Base-by-base conservation (phyloP, 495 filamentous ascomycete species). In the Lophiostoma macrostomum region DNA sequence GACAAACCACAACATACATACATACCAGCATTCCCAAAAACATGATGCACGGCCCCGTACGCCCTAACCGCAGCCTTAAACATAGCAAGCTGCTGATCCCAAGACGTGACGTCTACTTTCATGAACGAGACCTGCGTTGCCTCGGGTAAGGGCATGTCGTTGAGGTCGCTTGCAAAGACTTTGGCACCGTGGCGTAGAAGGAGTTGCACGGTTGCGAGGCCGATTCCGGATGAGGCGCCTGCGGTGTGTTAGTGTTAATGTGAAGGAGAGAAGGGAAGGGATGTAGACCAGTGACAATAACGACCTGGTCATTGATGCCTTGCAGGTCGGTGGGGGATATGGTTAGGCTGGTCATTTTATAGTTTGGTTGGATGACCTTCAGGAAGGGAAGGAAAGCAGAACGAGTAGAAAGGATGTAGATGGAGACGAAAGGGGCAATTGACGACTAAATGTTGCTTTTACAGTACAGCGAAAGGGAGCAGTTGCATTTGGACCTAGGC, bases 201-300 rank as follows among this genome's bases (percentile, higher is more conserved):
- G n/a, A 76, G 67, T 12, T 72, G 56, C 12, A 69, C 68, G 6
- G 74, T 76, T 32, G 73, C 70, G 29, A 70, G 60, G 24, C 77
- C 76, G 28, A 80, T 80, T 19, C 77, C 77, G 16, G 74, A 75
- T 0, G 70, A 70, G 28, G 71, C 72, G 37, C 77, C 77, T 80
- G 42, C 42, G 13, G 19, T 14, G 14, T 39, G 25, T 42, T 0
- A 46, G 56, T 61, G 11, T 59, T 28, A n/a, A n/a, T n/a, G 8
- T 4, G 22, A 2, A 5, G 35, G 32, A 24, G 23, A 41, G 30
- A 24, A 41, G 22, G 5, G 24, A 28, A 25, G 36, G n/a, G 18
- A 10, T 12, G 8, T 56, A 4, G 60, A 80, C 76, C 76, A 34
- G 77, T 79, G 29, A 80, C 70, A 38, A 79, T 54, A 10, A 78